Base-by-base conservation (phyloP, 2,329 filamentous ascomycete species). In the Colletotrichum sp. region DNA sequence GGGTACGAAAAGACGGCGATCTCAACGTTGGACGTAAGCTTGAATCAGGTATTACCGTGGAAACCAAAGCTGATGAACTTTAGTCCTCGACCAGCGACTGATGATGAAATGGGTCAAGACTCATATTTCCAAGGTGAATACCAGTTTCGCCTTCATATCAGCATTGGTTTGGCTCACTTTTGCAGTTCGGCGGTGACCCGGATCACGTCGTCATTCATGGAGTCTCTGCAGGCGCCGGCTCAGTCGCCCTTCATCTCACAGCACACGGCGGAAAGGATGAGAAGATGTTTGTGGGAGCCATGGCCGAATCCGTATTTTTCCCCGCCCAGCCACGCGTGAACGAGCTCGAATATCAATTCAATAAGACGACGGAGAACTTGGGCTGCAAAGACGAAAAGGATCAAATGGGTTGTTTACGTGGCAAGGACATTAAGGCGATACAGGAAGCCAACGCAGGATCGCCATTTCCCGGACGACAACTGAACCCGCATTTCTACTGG, bases 71-170 rank as follows among this genome's bases (percentile, higher is more conserved):
- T 52, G 16, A 52, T 13, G n/a, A 21, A 24, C 1, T 12, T 21
- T 52, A 52, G 43, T 94, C 9, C 85, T 93, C 4, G 93, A 94
- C 78, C 92, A 94, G 82, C 86, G 91, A 21, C 87, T 90, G 30
- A 85, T 90, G 4, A 81, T 94, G 61, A 80, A 89, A 66, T 94
- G 93, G 93, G 88, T 93, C 0, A 87, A 91, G 79, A 83, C 88
- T 43, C 85, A 94, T 75, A 93, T 94, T 57, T 80, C 82, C 34
- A 82, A 87, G 80, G 87, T 87, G 80, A 8, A 16, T 52, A 26
- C 34, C 12, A 15, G 8, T 13, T 52, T 36, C 5, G 1, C 8
- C 18, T 7, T 18, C 7, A 21, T 65, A 26, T 66, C 28, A 24
- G 21, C 13, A 52, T 7, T n/a, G 21, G 30, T 60, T 30, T 15